phyloP scores from a whole-genome alignment of 2,329 filamentous ascomycete species.

The Ascochyta fabae region DNA sequence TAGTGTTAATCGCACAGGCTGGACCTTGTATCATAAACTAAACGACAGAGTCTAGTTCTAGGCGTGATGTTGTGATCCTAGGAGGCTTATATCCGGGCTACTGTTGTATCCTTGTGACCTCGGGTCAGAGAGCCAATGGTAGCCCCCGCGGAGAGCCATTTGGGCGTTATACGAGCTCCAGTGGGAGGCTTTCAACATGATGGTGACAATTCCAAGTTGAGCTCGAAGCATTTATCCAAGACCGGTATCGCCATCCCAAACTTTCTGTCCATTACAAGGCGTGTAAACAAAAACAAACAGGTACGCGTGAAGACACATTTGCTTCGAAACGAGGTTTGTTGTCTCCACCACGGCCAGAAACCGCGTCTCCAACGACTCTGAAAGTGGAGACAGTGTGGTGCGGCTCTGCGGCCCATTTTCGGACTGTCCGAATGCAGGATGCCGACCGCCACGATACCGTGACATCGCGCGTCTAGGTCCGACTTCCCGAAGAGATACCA shows the following conservation, averaged over 20 bases:
- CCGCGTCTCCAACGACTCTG: neutral
- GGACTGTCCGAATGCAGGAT: neutral
- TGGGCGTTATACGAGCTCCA: neutral
- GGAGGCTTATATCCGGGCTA: neutral
- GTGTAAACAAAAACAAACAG: neutral
- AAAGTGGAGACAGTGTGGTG: constrained; percentile 1
- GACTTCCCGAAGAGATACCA: neutral
- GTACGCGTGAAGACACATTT: neutral
- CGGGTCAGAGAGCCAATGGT: neutral
- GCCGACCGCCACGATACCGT: constrained; percentile 2
- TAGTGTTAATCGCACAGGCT: no score
- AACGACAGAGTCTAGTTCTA: no score
- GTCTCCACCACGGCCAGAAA: neutral
- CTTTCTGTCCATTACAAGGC: neutral
- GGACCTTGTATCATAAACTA: no score
- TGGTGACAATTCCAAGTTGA: neutral
- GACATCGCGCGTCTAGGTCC: neutral
- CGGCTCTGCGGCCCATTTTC: constrained; percentile 12
- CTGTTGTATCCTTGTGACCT: neutral
- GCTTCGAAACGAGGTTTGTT: neutral
- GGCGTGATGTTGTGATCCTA: neutral
- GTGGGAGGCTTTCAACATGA: neutral
- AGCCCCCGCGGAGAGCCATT: neutral
- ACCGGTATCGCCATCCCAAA: neutral
- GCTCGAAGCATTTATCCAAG: neutral